Evolutionary conservation across 1,284 basidiomycete genomes (phyloP).

Genomic region (Ceratobasidium sp.): DNA sequence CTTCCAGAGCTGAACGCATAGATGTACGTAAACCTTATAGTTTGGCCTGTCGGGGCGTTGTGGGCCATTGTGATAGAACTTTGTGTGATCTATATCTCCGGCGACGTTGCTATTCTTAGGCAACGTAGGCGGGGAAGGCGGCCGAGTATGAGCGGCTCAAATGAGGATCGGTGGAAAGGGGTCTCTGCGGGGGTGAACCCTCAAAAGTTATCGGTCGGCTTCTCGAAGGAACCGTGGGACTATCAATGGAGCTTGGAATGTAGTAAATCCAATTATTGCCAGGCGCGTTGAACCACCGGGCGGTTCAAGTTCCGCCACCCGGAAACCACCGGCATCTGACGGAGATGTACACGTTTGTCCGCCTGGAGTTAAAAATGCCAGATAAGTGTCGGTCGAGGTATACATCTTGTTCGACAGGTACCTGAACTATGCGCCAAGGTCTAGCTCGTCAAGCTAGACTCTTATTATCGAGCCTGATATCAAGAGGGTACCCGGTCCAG

Average conservation of each 20-base stretch:
- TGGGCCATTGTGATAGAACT: slow-evolving; percentile 9
- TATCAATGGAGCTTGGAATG: too few relatives aligned
- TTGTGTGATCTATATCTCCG: not conserved
- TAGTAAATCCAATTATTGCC: too few relatives aligned
- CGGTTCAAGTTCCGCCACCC: too few relatives aligned
- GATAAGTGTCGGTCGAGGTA: not conserved
- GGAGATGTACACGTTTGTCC: not conserved
- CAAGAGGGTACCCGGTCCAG: not conserved
- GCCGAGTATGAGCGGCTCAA: too few relatives aligned
- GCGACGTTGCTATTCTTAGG: too few relatives aligned
- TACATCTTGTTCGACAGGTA: not conserved
- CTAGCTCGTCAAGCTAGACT: not conserved
- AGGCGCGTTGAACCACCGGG: too few relatives aligned
- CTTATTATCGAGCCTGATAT: not conserved
- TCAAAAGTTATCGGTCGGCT: too few relatives aligned
- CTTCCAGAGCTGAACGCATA: slow-evolving; percentile 27
- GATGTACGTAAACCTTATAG: slow-evolving; percentile 25
- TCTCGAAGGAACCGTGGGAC: too few relatives aligned
- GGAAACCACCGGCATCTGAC: not conserved
- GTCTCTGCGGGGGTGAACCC: too few relatives aligned
- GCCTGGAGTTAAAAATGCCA: slow-evolving; percentile 1
- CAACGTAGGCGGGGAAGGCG: too few relatives aligned
- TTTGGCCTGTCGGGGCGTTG: slow-evolving; percentile 8
- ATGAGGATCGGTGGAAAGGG: too few relatives aligned
- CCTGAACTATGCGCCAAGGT: not conserved